Evolutionary conservation across 192 early-diverging fungal genomes (phyloP), one percentile per base, ranked within the genome.

Genomic region (Coemansia reversa): DNA sequence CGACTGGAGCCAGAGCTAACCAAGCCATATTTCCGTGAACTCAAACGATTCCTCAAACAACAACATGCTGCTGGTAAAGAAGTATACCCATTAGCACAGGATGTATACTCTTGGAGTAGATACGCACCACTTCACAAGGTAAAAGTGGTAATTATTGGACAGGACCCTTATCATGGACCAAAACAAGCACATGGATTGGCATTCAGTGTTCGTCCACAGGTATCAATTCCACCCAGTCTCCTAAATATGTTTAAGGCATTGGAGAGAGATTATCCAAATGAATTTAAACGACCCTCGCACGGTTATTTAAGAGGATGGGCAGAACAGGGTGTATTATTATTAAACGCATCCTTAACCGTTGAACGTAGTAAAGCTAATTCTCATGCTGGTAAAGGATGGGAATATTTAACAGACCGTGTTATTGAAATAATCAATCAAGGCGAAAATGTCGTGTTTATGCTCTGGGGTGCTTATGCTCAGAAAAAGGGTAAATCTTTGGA

Each of bases 381-480:
- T 30, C 96, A 98, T 76, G 83, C 86, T 22, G 72, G 79, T 19
- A 79, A 83, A 62, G 96, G 94, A 7, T 98, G 95, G 96, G 90
- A 89, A 59, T 72, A 79, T 49, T 89, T 98, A 66, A 96, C 93
- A 2, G 93, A 96, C 70, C 84, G 89, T 0, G 89, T 95, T 20
- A 83, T 98, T 35, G 63, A 82, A 20, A 82, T 91, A 53, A 63
- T 98, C 51, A 90, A 88, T 66, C 71, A 83, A 6, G 74, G 76
- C 3, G 51, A 39, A 1, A 72, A 87, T 49, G 83, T 94, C 7
- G 96, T 98, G 49, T 98, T 98, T 80, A 87, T 98, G 76, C 84
- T 97, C 23, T 98, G 96, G 95, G 96, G 96, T 20, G 67, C 79
- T 22, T 88, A 90, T 67, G 94, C 94, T 23, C 92, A 93, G 71